A percentile compares a stretch with the other conserved stretches of the same genome.
Conservation (phyloP, 139 green algal genomes). For the Tetraselmis chui region DNA sequence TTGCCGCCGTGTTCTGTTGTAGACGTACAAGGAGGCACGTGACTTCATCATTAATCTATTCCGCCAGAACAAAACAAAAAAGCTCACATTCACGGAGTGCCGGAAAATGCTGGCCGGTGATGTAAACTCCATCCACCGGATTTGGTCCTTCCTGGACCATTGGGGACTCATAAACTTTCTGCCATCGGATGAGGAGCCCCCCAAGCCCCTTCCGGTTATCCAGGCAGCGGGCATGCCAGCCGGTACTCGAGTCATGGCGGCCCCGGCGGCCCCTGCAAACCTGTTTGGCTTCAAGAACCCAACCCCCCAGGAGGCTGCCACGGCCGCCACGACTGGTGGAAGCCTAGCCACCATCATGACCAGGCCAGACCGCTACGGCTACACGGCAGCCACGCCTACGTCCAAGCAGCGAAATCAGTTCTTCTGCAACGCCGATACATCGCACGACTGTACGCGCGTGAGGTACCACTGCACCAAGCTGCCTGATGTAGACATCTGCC, state of each 20-base stretch:
- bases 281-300: constrained; percentile 12
- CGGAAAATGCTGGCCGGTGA: constrained; percentile 46
- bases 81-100: constrained; percentile 60
- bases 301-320: constrained; percentile 5
- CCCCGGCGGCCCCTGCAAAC: neutral
- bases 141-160: constrained; percentile 69
- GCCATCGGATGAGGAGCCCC: too few relatives aligned
- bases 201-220: too few relatives aligned
- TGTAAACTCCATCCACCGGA: constrained; percentile 42
- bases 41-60: constrained; percentile 58
- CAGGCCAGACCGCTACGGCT: neutral
- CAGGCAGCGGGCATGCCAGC: constrained; percentile 1
- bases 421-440: constrained; percentile 67
- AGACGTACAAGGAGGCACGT: constrained; percentile 55
- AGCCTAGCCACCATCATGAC: neutral
- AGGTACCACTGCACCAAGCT: constrained; percentile 80
- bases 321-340: constrained; percentile 14
- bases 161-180: constrained; percentile 89
- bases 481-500: constrained; percentile 71
- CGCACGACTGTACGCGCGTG: constrained; percentile 65
- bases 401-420: too few relatives aligned
- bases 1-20: too few relatives aligned
- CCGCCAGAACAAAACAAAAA: constrained; percentile 32
- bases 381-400: constrained; percentile 19
- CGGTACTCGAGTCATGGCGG: neutral